These are phyloP conservation scores for Populus tremula DNA, from an alignment of 345 rosid species.

Conservation along the genomic window DNA sequence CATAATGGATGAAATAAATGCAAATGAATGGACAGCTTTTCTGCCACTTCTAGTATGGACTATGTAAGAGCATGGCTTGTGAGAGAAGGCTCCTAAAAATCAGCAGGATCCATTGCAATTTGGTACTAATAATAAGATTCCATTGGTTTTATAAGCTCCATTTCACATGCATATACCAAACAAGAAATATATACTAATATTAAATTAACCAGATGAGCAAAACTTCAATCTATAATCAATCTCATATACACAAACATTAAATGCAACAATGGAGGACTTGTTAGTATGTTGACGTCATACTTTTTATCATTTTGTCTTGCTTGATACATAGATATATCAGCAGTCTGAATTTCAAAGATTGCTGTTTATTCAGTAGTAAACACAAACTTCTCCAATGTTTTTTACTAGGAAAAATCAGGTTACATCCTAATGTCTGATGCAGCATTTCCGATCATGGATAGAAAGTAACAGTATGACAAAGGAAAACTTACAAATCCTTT, in stretches of 20 bases:
- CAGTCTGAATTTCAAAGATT: background rate
- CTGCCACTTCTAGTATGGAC: background rate
- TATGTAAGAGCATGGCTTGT: background rate
- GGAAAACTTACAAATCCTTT: slow-evolving; percentile 41
- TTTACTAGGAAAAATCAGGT: background rate
- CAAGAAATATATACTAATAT: no score
- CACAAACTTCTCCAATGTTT: background rate
- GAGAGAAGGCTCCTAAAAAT: background rate
- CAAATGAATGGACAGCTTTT: background rate
- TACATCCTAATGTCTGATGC: background rate
- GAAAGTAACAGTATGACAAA: background rate
- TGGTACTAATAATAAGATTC: no score
- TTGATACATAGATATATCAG: background rate
- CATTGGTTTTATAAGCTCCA: no score
- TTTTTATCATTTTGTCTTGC: background rate
- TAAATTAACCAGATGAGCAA: no score
- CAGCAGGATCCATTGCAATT: no score
- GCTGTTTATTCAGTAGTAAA: background rate
- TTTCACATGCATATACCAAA: no score
- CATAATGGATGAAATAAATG: background rate
- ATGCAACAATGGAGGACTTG: no score
- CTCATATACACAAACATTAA: no score
- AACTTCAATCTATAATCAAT: background rate
- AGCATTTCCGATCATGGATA: background rate
- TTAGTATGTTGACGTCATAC: no score